A percentile compares a stretch with the other conserved stretches of the same genome.
These are phyloP conservation scores for Pisolithus sp. DNA, from an alignment of 768 basidiomycete species.

Conservation along the genomic window DNA sequence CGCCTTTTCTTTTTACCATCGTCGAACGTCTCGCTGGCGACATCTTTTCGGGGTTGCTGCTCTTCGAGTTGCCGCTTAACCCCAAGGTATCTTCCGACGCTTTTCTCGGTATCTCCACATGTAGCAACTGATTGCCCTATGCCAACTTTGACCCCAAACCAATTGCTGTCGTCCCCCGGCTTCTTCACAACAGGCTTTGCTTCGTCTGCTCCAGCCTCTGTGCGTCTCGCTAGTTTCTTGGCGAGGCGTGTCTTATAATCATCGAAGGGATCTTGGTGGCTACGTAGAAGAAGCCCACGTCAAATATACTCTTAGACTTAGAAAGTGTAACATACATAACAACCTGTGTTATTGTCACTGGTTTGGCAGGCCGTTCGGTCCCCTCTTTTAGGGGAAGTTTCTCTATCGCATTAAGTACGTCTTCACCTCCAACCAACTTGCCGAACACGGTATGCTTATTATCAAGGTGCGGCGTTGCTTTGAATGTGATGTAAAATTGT, in stretches of 20 bases:
- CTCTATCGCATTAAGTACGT: slow-evolving; percentile 81
- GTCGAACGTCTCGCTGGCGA: slow-evolving; percentile 22
- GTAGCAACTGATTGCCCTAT: slow-evolving; percentile 29
- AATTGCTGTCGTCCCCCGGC: slow-evolving; percentile 66
- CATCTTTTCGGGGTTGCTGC: slow-evolving; percentile 14
- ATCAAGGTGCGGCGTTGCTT: slow-evolving; percentile 75
- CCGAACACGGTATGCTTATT: slow-evolving; percentile 96
- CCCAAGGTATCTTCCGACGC: slow-evolving; percentile 78
- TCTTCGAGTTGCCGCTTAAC: slow-evolving; percentile 40
- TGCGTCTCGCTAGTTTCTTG: slow-evolving; percentile 57
- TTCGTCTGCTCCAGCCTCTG: slow-evolving; percentile 32
- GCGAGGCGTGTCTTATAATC: slow-evolving; percentile 80
- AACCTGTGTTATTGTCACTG: slow-evolving; percentile 79
- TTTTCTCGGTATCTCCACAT: slow-evolving; percentile 27
- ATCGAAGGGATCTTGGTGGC: slow-evolving; percentile 93
- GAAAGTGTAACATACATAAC: slow-evolving; percentile 57
- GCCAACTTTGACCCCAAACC: slow-evolving; percentile 87
- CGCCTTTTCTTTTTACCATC: slow-evolving; percentile 75
- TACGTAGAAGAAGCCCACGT: slow-evolving; percentile 23
- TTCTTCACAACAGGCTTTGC: slow-evolving; percentile 40
- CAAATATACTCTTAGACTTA: neutral
- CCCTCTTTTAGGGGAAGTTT: slow-evolving; percentile 74
- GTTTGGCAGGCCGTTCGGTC: slow-evolving; percentile 81
- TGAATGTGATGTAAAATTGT: slow-evolving; percentile 93
- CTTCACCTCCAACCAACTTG: slow-evolving; percentile 92